phyloP scores from a whole-genome alignment of 2,329 filamentous ascomycete genomes.

The Penicillium verrucosum region DNA sequence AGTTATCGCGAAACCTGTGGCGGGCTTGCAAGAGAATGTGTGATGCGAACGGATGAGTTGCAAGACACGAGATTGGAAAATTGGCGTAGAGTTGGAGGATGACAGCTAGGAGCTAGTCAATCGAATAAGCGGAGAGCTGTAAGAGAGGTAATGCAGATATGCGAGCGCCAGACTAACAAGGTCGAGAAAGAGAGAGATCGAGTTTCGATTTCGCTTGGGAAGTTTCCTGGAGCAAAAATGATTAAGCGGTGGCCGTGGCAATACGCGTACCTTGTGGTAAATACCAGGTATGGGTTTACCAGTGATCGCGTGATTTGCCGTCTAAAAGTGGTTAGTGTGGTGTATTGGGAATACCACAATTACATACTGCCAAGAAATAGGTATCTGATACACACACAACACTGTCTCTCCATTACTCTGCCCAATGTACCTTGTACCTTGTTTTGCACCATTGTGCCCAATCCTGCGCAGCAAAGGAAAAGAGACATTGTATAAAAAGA shows the following conservation, averaged over 20 bases:
- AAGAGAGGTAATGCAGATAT: slow-evolving; percentile 23
- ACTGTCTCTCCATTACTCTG: slow-evolving; percentile 9
- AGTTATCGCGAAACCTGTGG: slow-evolving; percentile 26
- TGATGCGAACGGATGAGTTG: slow-evolving; percentile 26
- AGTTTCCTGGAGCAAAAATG: slow-evolving; percentile 29
- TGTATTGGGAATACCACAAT: slow-evolving; percentile 10
- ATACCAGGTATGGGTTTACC: slow-evolving; percentile 17
- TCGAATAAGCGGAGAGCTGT: slow-evolving; percentile 17
- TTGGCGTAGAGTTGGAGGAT: slow-evolving; percentile 7
- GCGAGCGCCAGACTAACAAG: slow-evolving; percentile 32
- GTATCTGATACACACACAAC: slow-evolving; percentile 18
- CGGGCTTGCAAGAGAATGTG: slow-evolving; percentile 18
- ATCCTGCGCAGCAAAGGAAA: background rate
- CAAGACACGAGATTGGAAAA: slow-evolving; percentile 21
- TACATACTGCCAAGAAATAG: slow-evolving; percentile 10
- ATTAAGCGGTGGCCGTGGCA: slow-evolving; percentile 33
- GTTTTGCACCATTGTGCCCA: background rate
- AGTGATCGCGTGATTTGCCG: slow-evolving; percentile 14
- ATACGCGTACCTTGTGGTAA: slow-evolving; percentile 17
- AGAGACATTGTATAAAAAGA: background rate
- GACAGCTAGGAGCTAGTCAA: slow-evolving; percentile 23
- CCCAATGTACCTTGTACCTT: slow-evolving; percentile 8
- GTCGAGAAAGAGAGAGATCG: slow-evolving; percentile 32
- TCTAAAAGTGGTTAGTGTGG: background rate
- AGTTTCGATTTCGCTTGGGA: slow-evolving; percentile 29